Evolutionary conservation across 164 flowering plant species (phyloP), one percentile per base, ranked within the genome.

Genomic region (Vitis cinerea): DNA sequence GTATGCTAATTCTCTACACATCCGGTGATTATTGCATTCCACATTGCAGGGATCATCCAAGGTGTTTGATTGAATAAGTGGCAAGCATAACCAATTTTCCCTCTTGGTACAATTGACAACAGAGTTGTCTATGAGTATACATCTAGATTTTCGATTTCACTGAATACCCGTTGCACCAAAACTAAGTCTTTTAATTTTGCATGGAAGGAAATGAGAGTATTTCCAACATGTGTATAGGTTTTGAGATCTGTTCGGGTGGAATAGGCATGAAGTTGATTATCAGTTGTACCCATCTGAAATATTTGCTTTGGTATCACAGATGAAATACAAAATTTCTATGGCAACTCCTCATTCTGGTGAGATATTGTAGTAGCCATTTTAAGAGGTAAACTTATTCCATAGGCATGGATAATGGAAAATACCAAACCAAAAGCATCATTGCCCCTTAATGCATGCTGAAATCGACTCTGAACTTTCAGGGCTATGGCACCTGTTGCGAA

Each of bases 11-110:
- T 81, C 15, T 84, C 87, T 9, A 72, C 80, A 70, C 86, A 87
- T 3, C 95, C 94, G 0, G 91, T 88, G 44, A 92, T 85, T 30
- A 92, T 73, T 0, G 92, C 92, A 77, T 92, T 92, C 94, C 94
- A 92, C 52, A 78, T 71, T 1, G 82, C 86, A 16, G 82, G 81
- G 62, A 77, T 75, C 62, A 70, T 76, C 6, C 64, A 51, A 16
- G 89, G 88, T 76, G 81, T 75, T 77, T 53, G 15, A 64, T 87
- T 87, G 37, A 90, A 85, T 75, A 87, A 0, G 56, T 71, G 51
- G 44, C 65, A 64, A 2, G 93, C 93, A 69, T 63, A 51, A 12
- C 52, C 81, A 13, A 84, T 48, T 2, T 73, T 63, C 16, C 95
- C 97, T n/a, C 66, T 84, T 88, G 0, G 70, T 50, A 75, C 86